Percentiles rank a stretch among this genome's conserved stretches.
Evolutionary conservation across 2,329 filamentous ascomycete species (phyloP).

Genomic region (Fusarium palustre): DNA sequence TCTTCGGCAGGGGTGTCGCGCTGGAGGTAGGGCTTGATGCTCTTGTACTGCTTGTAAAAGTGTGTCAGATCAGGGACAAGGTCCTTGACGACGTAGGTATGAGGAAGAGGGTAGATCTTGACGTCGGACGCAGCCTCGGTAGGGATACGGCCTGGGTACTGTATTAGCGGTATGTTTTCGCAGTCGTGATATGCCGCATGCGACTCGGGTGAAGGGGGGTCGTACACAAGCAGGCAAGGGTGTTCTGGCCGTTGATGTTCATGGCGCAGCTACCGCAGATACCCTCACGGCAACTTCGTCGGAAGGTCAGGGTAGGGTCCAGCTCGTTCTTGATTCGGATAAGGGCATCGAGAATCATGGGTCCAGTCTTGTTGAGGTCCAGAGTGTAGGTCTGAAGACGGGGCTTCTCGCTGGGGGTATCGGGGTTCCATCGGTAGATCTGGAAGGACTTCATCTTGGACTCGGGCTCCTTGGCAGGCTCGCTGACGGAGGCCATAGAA

Average conservation of each 20-base stretch:
- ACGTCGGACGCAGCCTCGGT: conserved; percentile 82
- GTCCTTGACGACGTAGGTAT: conserved; percentile 99
- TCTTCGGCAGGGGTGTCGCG: conserved; percentile 85
- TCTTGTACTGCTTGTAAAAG: conserved; percentile 99
- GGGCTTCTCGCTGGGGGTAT: conserved; percentile 91
- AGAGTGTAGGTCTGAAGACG: conserved; percentile 94
- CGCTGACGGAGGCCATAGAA: conserved; percentile 66
- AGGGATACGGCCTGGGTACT: conserved; percentile 83
- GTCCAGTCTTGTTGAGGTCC: conserved; percentile 98
- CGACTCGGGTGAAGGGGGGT: conserved; percentile 14
- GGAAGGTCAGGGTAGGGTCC: conserved; percentile 95
- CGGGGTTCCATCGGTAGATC: conserved; percentile 99
- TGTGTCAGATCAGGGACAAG: conserved; percentile 96
- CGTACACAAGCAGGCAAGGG: conserved; percentile 93
- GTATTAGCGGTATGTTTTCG: conserved; percentile 30
- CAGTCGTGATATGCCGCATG: conserved; percentile 46
- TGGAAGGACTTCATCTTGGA: conserved; percentile 92
- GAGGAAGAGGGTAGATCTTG: conserved; percentile 97
- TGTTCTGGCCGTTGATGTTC: conserved; percentile 99
- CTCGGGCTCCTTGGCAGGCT: conserved; percentile 72
- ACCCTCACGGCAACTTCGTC: conserved; percentile 94
- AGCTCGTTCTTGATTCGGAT: conserved; percentile 99
- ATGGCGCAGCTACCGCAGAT: conserved; percentile 99
- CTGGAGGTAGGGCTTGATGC: conserved; percentile 98
- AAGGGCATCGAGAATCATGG: conserved; percentile 97